phyloP scores from a whole-genome alignment of 1,284 basidiomycete genomes.

The Erythrobasidium hasegawianum region DNA sequence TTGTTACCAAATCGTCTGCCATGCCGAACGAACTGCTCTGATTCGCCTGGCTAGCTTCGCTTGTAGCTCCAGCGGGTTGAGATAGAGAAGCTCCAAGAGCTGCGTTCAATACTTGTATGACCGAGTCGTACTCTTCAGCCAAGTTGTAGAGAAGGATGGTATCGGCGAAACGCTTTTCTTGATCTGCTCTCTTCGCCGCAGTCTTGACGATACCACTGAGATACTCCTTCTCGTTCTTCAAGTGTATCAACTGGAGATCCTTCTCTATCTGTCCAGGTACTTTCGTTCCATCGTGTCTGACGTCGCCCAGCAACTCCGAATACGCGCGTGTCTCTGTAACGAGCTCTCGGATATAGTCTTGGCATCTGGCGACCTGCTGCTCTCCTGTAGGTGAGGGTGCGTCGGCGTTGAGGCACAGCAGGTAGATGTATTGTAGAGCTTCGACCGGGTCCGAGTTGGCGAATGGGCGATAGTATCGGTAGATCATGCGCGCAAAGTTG shows the following conservation, averaged over 20 bases:
- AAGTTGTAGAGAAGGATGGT: slow-evolving; percentile 95
- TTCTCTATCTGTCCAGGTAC: slow-evolving; percentile 80
- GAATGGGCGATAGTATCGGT: slow-evolving; percentile 89
- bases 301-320: slow-evolving; percentile 81
- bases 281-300: slow-evolving; percentile 79
- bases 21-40: slow-evolving; percentile 60
- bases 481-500: slow-evolving; percentile 79
- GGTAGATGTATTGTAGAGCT: slow-evolving; percentile 92
- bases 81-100: slow-evolving; percentile 81
- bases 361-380: slow-evolving; percentile 77
- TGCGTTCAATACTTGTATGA: slow-evolving; percentile 80
- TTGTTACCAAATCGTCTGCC: slow-evolving; percentile 65
- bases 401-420: slow-evolving; percentile 76
- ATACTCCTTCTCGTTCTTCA: slow-evolving; percentile 68
- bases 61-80: slow-evolving; percentile 52
- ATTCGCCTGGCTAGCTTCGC: slow-evolving; percentile 34
- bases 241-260: slow-evolving; percentile 69
- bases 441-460: slow-evolving; percentile 86
- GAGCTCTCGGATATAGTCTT: slow-evolving; percentile 82
- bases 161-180: slow-evolving; percentile 69
- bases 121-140: slow-evolving; percentile 83
- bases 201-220: slow-evolving; percentile 76
- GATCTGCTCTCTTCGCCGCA: slow-evolving; percentile 70
- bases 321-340: slow-evolving; percentile 82
- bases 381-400: slow-evolving; percentile 60